Evolutionary conservation across 169 alveolate genomes (phyloP), one percentile per base, ranked within the genome.

Genomic region (Babesia ovata): DNA sequence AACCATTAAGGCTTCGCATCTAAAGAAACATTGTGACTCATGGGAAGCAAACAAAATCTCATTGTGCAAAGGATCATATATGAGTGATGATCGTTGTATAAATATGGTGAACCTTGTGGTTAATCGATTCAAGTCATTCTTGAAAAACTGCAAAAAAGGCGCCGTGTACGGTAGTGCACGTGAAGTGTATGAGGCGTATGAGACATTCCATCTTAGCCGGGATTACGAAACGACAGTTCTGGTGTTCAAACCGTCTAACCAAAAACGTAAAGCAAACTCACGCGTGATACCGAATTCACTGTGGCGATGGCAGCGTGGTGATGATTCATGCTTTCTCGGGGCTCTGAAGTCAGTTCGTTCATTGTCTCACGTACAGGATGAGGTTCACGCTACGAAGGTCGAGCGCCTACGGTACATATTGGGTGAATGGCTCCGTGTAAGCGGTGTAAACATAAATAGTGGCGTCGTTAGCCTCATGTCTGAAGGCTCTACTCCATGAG

Each of bases 391-490:
- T 13, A 1, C 56, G 36, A n/a, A 61, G 26, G 6, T 33, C 1
- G 22, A 21, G 2, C 50, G n/a, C 21, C 39, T 7, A 17, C 13
- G 4, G 2, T 14, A 29, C 17, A 16, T 61, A 1, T 17, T 61
- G 17, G 70, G 70, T 0, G 70, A 61, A 17, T 61, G 70, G 70
- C 21, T 61, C 24, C 52, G 70, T 9, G 2, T 61, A 19, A 61
- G 45, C 54, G 70, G 56, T 16, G 33, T 61, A 39, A 61, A 28
- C 21, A 11, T 61, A 33, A 10, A 12, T 36, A 17, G 21, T 8
- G 53, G 42, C 22, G 42, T 8, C 14, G 54, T 61, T 8, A 33
- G 42, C 2, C 17, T 61, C 14, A 33, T 61, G 53, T 44, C 54
- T 13, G 21, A 4, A 33, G 6, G 39, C 6, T 33, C 39, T 6